phyloP scores from a whole-genome alignment of 257 asterid species.

The Striga asiatica region DNA sequence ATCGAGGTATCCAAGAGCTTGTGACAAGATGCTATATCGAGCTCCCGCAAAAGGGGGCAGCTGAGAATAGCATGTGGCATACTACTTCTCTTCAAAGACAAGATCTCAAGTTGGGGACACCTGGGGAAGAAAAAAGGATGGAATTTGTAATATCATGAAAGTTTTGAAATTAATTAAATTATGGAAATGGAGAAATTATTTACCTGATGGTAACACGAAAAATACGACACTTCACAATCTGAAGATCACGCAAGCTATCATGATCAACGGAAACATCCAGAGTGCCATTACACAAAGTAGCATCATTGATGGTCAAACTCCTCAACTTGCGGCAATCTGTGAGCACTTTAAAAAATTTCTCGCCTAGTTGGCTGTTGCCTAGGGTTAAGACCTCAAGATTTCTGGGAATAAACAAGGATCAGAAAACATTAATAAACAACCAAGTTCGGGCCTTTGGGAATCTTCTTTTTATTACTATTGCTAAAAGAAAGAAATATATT shows the following conservation, averaged over 20 bases:
- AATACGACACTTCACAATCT: constrained; percentile 58
- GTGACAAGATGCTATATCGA: constrained; percentile 74
- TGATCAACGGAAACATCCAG: constrained; percentile 49
- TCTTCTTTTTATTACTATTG: background rate
- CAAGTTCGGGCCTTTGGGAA: background rate
- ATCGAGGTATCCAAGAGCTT: constrained; percentile 69
- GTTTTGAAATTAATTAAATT: background rate
- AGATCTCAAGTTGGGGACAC: constrained; percentile 54
- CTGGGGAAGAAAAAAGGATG: constrained; percentile 31
- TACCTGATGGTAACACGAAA: constrained; percentile 59
- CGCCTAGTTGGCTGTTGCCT: constrained; percentile 60
- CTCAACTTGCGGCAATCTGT: constrained; percentile 43
- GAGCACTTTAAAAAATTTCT: constrained; percentile 42
- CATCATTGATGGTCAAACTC: constrained; percentile 55
- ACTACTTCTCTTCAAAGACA: constrained; percentile 72
- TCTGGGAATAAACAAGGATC: constrained; percentile 28
- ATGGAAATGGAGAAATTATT: background rate
- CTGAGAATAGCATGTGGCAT: constrained; percentile 64
- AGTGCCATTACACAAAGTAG: constrained; percentile 58
- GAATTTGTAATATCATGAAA: constrained; percentile 10
- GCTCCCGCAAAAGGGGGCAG: constrained; percentile 56
- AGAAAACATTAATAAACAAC: constrained; percentile 16
- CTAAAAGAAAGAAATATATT: background rate
- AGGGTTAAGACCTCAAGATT: constrained; percentile 60
- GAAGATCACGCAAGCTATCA: constrained; percentile 46